phyloP scores from a whole-genome alignment of 768 basidiomycete genomes.

The Termitomyces sp. region DNA sequence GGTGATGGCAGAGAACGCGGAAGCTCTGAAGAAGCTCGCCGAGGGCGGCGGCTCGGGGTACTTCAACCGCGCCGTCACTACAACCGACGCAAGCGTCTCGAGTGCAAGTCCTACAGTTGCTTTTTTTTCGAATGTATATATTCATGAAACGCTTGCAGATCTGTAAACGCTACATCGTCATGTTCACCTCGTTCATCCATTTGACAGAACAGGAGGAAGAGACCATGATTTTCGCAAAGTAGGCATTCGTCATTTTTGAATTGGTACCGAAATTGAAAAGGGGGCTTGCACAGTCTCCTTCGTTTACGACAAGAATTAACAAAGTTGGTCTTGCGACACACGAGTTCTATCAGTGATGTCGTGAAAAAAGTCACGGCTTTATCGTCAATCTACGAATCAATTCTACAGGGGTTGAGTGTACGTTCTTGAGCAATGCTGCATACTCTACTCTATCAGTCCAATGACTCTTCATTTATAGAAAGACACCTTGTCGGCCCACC shows the following conservation, averaged over 20 bases:
- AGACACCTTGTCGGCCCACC: slow-evolving; percentile 69
- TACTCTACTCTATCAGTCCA: not conserved
- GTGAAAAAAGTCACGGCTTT: slow-evolving; percentile 61
- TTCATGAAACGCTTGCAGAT: slow-evolving; percentile 33
- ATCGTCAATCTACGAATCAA: slow-evolving; percentile 65
- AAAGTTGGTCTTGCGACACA: slow-evolving; percentile 70
- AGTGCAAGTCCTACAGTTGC: slow-evolving; percentile 35
- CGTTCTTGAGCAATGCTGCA: slow-evolving; percentile 20
- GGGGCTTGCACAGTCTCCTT: slow-evolving; percentile 47
- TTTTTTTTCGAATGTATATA: not conserved
- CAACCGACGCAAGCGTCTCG: slow-evolving; percentile 65
- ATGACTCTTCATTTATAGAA: slow-evolving; percentile 32
- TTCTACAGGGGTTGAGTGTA: slow-evolving; percentile 75
- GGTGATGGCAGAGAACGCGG: slow-evolving; percentile 77
- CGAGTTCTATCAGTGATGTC: slow-evolving; percentile 57
- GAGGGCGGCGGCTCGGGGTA: slow-evolving; percentile 63
- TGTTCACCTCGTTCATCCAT: slow-evolving; percentile 81
- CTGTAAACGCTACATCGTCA: slow-evolving; percentile 65
- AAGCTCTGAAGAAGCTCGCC: slow-evolving; percentile 75
- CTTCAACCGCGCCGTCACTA: slow-evolving; percentile 52
- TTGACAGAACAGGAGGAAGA: slow-evolving; percentile 84
- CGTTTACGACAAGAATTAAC: slow-evolving; percentile 82
- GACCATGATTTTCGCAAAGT: slow-evolving; percentile 97
- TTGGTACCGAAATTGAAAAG: not conserved
- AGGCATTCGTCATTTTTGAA: slow-evolving; percentile 16